phyloP scores from a whole-genome alignment of 164 flowering plant species.

The Santalum album region DNA sequence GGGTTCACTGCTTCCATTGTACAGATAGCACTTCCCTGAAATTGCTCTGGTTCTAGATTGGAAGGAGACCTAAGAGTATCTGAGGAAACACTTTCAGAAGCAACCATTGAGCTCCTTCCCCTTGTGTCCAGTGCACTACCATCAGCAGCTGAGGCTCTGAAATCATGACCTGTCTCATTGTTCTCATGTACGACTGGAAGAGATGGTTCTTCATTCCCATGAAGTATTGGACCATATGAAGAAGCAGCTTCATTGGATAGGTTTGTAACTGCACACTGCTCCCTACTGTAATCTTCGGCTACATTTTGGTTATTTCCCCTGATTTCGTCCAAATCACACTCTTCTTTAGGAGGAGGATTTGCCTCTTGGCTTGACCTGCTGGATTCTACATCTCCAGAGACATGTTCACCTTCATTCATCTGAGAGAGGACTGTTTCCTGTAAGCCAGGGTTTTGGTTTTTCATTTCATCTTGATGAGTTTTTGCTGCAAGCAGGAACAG shows the following conservation, averaged over 20 bases:
- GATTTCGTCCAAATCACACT: slow-evolving; percentile 9
- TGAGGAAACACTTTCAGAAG: slow-evolving; percentile 12
- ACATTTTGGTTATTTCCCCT: slow-evolving; percentile 11
- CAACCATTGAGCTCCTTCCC: slow-evolving; percentile 4
- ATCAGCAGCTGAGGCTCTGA: slow-evolving; percentile 7
- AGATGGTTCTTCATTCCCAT: slow-evolving; percentile 8
- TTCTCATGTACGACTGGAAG: slow-evolving; percentile 8
- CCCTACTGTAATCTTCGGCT: slow-evolving; percentile 6
- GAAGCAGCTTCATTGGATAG: slow-evolving; percentile 15
- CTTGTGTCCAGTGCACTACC: slow-evolving; percentile 8
- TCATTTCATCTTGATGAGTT: slow-evolving; percentile 11
- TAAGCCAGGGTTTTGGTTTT: slow-evolving; percentile 5
- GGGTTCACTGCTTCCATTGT: slow-evolving; percentile 12
- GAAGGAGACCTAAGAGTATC: slow-evolving; percentile 6
- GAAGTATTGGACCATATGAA: slow-evolving; percentile 11
- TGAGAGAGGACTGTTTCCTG: slow-evolving; percentile 12
- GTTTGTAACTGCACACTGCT: slow-evolving; percentile 10
- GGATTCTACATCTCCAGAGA: slow-evolving; percentile 13
- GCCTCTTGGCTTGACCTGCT: slow-evolving; percentile 10
- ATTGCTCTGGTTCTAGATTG: slow-evolving; percentile 18
- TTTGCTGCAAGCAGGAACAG: no score
- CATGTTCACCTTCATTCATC: slow-evolving; percentile 8
- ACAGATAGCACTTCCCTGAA: slow-evolving; percentile 8
- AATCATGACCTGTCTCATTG: slow-evolving; percentile 7
- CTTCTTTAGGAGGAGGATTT: slow-evolving; percentile 3